Evolutionary conservation across 31 red algal genomes (phyloP), one percentile per base, ranked within the genome.

Genomic region (Endocladia muricata): DNA sequence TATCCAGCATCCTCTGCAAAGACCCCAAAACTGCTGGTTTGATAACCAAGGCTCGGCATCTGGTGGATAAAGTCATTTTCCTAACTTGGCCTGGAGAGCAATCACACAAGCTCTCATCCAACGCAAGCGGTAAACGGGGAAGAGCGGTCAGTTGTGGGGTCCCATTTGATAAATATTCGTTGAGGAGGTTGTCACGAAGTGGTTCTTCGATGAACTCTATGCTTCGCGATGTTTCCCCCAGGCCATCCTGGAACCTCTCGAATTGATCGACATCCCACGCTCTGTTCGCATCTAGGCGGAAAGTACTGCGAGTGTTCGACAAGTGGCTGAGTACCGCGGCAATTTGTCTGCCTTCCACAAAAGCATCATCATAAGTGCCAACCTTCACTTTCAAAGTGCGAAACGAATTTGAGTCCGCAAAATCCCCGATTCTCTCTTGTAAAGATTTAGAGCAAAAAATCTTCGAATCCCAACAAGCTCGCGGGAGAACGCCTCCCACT

Each of bases 201-300:
- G 86, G 86, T 47, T 93, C 89, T 38, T 93, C 89, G 51, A 93
- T 80, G 68, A 73, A 93, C 13, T 85, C 89, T 28, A 93, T 76
- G 13, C 35, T 30, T 17, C 40, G 58, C 23, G 68, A 58, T 48
- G 26, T 5, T 2, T 29, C 28, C 29, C 6, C 31, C 4, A 77
- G 36, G 34, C 13, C 2, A 30, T 33, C 63, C 22, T 34, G 17
- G 60, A 90, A 82, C 40, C 30, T 49, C 21, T 69, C 47, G 61
- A 74, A 90, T 37, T 81, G 43, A 41, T 49, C 37, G 1, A 22
- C 51, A 0, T 58, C 77, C 89, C 89, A 93, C 2, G 81, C 66
- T 9, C 89, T 36, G 55, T 93, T 93, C 23, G 89, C 89, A 77
- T 93, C 89, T 51, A 93, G 89, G 25, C 89, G 65, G 37, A 93